Conservation (phyloP, 2,329 filamentous ascomycete genomes). For the Acrocalymma vagum region DNA sequence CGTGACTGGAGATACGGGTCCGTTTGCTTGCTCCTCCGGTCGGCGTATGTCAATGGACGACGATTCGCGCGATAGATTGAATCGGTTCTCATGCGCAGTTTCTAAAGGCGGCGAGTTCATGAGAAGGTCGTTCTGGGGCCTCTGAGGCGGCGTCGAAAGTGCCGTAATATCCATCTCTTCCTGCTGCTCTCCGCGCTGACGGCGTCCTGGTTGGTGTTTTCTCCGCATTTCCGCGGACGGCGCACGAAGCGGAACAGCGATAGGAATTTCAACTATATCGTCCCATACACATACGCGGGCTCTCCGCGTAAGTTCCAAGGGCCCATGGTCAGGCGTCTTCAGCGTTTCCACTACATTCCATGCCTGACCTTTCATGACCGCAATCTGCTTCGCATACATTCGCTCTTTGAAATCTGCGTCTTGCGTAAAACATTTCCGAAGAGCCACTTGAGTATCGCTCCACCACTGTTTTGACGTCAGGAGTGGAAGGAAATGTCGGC, state of each 20-base stretch:
- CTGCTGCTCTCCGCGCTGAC: slow-evolving; percentile 58
- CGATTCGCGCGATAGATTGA: slow-evolving; percentile 58
- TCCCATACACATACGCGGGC: slow-evolving; percentile 98
- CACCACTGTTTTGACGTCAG: slow-evolving; percentile 97
- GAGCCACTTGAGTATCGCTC: slow-evolving; percentile 88
- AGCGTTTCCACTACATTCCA: slow-evolving; percentile 99
- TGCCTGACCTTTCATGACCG: slow-evolving; percentile 98
- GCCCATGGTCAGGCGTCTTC: slow-evolving; percentile 90
- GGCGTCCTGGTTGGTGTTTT: slow-evolving; percentile 58
- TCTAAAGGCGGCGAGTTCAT: slow-evolving; percentile 65
- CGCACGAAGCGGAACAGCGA: slow-evolving; percentile 87
- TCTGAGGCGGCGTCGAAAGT: slow-evolving; percentile 64
- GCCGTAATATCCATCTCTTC: slow-evolving; percentile 93
- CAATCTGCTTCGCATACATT: slow-evolving; percentile 98
- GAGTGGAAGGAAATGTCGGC: slow-evolving; percentile 94
- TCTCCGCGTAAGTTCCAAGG: slow-evolving; percentile 88
- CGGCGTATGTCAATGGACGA: slow-evolving; percentile 51
- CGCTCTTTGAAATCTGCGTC: slow-evolving; percentile 97
- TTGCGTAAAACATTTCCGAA: slow-evolving; percentile 87
- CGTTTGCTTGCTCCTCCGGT: slow-evolving; percentile 19
- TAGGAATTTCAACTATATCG: slow-evolving; percentile 93
- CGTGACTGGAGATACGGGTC: slow-evolving; percentile 43
- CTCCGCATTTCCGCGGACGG: slow-evolving; percentile 86
- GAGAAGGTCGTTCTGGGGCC: slow-evolving; percentile 71
- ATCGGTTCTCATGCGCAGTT: slow-evolving; percentile 50